Base-by-base conservation (phyloP, 208 protist genomes). In the Leishmania amazonensis region DNA sequence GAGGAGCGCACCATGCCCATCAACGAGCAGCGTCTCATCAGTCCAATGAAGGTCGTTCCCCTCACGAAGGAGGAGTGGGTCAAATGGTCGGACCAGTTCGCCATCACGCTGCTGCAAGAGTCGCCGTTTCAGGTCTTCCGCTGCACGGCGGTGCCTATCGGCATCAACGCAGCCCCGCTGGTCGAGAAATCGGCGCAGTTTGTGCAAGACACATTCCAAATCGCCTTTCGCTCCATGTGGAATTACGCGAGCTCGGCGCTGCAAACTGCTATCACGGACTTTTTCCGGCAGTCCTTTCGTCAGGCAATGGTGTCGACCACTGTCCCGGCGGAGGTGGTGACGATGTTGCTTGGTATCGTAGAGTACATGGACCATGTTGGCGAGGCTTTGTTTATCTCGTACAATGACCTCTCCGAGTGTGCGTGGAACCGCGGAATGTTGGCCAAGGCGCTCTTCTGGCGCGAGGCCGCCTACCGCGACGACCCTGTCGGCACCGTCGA, bases 291-390 rank as follows among this genome's bases (percentile, higher is more conserved):
- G 60, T 83, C 85, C 1, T 89, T 95, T 77, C 87, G 89, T 11
- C 88, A 95, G 68, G 86, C 92, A 9, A 91, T 96, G 86, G 83
- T 71, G 57, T 87, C 89, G 24, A 80, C 88, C 19, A 88, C 84
- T 4, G 88, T 97, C 1, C 93, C 95, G 5, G 95, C 94, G 75
- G 91, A 95, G 67, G 86, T 97, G 3, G 78, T 97, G 24, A 85
- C 87, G 21, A 83, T 80, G 64, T 64, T 97, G 42, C 91, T 97
- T 28, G 86, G 87, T 40, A 85, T 96, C 51, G 89, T 94, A 9
- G 95, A 97, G 80, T 95, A 96, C 81, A 97, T 97, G 95, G 92
- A 97, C 70, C 91, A 94, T 81, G 88, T 93, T 40, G 95, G 93
- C 6, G 88, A 94, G 70, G 83, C 88, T 28, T 85, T 97, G 19